These are phyloP conservation scores for Hyaloscypha bicolor DNA, from an alignment of 495 filamentous ascomycete species.

Conservation along the genomic window DNA sequence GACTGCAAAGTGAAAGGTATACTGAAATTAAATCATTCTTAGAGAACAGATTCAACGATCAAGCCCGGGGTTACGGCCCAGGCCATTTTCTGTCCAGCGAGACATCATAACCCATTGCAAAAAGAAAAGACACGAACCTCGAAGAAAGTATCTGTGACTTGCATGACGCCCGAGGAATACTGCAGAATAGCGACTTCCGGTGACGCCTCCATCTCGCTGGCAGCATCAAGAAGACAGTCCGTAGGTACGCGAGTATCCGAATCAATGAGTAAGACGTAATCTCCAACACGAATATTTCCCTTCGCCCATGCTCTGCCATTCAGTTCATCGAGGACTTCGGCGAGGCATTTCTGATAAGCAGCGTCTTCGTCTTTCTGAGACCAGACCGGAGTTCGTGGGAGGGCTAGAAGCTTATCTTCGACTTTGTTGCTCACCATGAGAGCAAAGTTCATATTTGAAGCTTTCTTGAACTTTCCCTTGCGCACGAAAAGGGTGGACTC, in stretches of 20 bases:
- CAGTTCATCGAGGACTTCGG: slow-evolving; percentile 51
- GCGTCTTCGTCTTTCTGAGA: slow-evolving; percentile 51
- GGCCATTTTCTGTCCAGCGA: too few relatives aligned
- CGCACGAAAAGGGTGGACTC: slow-evolving; percentile 47
- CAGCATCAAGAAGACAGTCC: slow-evolving; percentile 67
- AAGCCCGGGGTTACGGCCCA: too few relatives aligned
- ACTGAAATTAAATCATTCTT: too few relatives aligned
- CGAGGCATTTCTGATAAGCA: slow-evolving; percentile 42
- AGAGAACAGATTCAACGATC: too few relatives aligned
- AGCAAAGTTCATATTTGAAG: slow-evolving; percentile 73
- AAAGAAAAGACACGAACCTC: too few relatives aligned
- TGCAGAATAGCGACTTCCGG: slow-evolving; percentile 73
- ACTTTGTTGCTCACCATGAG: slow-evolving; percentile 58
- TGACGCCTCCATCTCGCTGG: slow-evolving; percentile 68
- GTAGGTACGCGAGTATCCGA: slow-evolving; percentile 39
- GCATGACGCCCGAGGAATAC: slow-evolving; percentile 71
- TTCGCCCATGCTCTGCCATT: slow-evolving; percentile 65
- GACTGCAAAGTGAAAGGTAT: too few relatives aligned
- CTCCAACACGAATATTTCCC: slow-evolving; percentile 70
- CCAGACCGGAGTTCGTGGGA: slow-evolving; percentile 45
- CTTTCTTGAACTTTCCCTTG: slow-evolving; percentile 71
- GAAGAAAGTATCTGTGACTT: slow-evolving; percentile 61
- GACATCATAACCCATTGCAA: too few relatives aligned
- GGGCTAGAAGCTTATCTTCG: slow-evolving; percentile 52
- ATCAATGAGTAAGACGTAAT: slow-evolving; percentile 58